Evolutionary conservation across 2,329 filamentous ascomycete species (phyloP).

Genomic region (Dactylonectria macrodidyma): DNA sequence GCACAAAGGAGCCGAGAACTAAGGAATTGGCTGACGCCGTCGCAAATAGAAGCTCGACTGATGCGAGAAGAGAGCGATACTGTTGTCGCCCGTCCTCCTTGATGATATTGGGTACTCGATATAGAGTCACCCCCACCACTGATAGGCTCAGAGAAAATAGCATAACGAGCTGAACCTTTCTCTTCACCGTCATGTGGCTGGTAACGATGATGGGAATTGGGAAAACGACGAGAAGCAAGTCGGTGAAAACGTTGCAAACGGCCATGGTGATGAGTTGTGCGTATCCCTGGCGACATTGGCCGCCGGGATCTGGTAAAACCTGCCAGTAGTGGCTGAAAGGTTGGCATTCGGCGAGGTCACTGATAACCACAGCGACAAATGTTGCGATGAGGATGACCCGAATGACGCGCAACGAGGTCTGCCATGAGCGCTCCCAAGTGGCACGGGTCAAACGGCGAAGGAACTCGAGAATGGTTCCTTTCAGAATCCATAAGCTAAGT

Average conservation of each 20-base stretch:
- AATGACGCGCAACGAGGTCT: conserved; percentile 78
- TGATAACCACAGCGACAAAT: conserved; percentile 84
- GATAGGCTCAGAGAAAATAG: conserved; percentile 89
- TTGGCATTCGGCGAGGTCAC: conserved; percentile 86
- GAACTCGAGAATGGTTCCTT: conserved; percentile 92
- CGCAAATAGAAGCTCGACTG: conserved; percentile 90
- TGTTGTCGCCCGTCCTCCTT: conserved; percentile 81
- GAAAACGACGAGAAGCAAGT: conserved; percentile 88
- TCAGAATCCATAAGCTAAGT: conserved; percentile 89
- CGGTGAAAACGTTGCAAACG: conserved; percentile 89
- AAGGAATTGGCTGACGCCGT: conserved; percentile 90
- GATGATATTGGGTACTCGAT: conserved; percentile 86
- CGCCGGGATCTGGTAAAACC: conserved; percentile 87
- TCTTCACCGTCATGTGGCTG: conserved; percentile 81
- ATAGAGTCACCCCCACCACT: conserved; percentile 84
- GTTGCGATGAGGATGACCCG: conserved; percentile 83
- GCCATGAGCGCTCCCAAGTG: conserved; percentile 85
- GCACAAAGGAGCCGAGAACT: conserved; percentile 91
- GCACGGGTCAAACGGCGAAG: conserved; percentile 87
- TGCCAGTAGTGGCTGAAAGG: conserved; percentile 85
- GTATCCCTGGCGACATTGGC: conserved; percentile 88
- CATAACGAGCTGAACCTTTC: conserved; percentile 83
- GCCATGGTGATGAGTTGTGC: conserved; percentile 92
- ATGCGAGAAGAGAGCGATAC: conserved; percentile 89
- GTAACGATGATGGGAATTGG: conserved; percentile 90